These are phyloP conservation scores for Talaromyces sp. DNA, from an alignment of 2,329 filamentous ascomycete species.

Conservation along the genomic window DNA sequence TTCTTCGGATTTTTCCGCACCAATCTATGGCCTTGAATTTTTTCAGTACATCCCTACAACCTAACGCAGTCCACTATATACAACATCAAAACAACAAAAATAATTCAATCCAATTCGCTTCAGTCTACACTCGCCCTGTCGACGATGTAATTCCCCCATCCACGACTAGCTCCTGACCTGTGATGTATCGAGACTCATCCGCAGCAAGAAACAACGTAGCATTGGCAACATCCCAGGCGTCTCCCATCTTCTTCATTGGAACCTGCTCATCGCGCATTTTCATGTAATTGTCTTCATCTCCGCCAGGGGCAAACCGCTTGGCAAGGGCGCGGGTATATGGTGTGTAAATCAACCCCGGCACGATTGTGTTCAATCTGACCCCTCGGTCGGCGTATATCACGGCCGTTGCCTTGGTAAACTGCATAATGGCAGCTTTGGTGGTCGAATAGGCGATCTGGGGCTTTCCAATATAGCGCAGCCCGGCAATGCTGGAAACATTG, in stretches of 20 bases:
- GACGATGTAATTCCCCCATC: constrained; percentile 35
- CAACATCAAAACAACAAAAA: no score
- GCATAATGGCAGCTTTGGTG: constrained; percentile 55
- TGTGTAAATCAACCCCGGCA: constrained; percentile 61
- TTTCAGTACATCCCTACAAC: no score
- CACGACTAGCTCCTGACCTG: constrained; percentile 39
- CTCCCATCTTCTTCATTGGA: constrained; percentile 38
- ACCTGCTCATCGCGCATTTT: constrained; percentile 25
- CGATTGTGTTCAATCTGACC: constrained; percentile 56
- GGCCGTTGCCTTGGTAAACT: constrained; percentile 54
- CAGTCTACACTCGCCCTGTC: background rate
- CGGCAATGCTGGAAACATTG: constrained; percentile 56
- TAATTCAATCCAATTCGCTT: no score
- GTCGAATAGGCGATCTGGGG: constrained; percentile 59
- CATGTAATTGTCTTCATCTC: constrained; percentile 48
- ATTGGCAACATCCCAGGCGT: constrained; percentile 39
- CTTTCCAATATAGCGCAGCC: constrained; percentile 56
- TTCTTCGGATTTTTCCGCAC: no score
- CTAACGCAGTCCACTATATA: no score
- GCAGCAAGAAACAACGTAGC: constrained; percentile 34
- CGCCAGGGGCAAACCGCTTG: constrained; percentile 46
- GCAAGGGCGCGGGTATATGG: constrained; percentile 53
- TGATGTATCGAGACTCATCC: constrained; percentile 37
- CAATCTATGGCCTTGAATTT: no score
- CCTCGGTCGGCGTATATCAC: constrained; percentile 45